These are phyloP conservation scores for Crucihimalaya himalaica DNA, from an alignment of 345 rosid species.

Conservation along the genomic window DNA sequence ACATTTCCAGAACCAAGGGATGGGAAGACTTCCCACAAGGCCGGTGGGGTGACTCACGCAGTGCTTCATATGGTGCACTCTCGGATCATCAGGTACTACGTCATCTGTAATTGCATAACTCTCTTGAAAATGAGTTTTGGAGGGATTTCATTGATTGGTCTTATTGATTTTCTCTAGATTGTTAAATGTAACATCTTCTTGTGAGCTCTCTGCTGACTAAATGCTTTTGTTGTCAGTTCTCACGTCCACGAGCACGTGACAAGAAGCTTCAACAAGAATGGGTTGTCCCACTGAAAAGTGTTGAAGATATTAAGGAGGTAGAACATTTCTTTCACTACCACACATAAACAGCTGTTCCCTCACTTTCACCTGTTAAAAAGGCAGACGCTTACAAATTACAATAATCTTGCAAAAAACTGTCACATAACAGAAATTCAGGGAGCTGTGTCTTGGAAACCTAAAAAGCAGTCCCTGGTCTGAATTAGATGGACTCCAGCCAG, in stretches of 20 bases:
- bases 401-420: neutral
- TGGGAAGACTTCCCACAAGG: conserved; percentile 96
- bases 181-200: neutral
- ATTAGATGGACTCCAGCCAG: conserved; percentile 85
- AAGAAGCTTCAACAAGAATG: conserved; percentile 93
- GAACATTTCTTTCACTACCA: neutral
- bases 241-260: conserved; percentile 72
- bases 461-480: conserved; percentile 97
- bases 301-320: conserved; percentile 85
- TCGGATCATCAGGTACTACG: conserved; percentile 77
- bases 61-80: conserved; percentile 87
- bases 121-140: neutral
- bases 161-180: neutral
- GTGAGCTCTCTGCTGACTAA: neutral
- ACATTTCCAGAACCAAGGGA: conserved; percentile 78
- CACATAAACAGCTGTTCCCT: neutral
- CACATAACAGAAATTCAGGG: conserved; percentile 63
- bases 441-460: conserved; percentile 75
- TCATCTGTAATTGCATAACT: neutral
- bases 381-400: neutral
- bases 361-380: neutral
- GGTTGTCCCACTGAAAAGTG: conserved; percentile 65
- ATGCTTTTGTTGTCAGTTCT: conserved; percentile 30
- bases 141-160: neutral
- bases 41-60: conserved; percentile 88